Evolutionary conservation across 2,329 filamentous ascomycete genomes (phyloP), one percentile per base, ranked within the genome.

Genomic region (Didymella lethalis): DNA sequence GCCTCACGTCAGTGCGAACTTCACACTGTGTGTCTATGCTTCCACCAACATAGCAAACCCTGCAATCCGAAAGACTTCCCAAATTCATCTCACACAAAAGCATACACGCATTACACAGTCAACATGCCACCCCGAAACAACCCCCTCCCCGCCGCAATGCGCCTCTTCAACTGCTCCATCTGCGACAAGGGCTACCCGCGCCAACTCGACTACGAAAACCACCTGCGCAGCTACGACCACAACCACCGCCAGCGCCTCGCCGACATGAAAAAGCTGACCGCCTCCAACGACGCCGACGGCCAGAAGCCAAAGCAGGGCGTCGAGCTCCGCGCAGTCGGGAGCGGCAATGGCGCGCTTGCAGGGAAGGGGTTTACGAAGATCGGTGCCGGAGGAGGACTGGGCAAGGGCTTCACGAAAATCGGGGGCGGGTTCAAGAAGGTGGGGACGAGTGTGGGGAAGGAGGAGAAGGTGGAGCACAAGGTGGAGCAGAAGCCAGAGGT

Each of bases 131-230:
- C 78, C 68, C 72, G 84, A 71, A 75, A 74, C 36, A 67, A 69
- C 14, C 88, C 85, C 31, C 58, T 70, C 36, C 65, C 68, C 57
- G 82, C 70, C 28, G 83, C 73, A 10, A 66, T 73, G 53, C 69
- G 69, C 49, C 60, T 68, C 59, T 76, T 76, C 68, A 69, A 69
- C 51, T 77, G 87, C 81, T 86, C 88, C 40, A 86, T 98, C 54
- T 98, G 95, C 82, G 67, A 90, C 64, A 98, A 98, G 80, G 94
- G 93, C 69, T 99, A 98, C 79, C 88, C 89, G 1, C 92, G 95
- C 55, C 94, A 96, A 84, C 94, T 96, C 74, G 94, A 98, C 76
- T 97, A 96, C 77, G 94, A 98, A 78, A 90, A 93, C 7, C 95
- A 99, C 77, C 91, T 97, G 56, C 88, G 88, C 64, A 95, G 91